Conservation (phyloP, 1,284 basidiomycete genomes). For the Irpex rosettiformis region DNA sequence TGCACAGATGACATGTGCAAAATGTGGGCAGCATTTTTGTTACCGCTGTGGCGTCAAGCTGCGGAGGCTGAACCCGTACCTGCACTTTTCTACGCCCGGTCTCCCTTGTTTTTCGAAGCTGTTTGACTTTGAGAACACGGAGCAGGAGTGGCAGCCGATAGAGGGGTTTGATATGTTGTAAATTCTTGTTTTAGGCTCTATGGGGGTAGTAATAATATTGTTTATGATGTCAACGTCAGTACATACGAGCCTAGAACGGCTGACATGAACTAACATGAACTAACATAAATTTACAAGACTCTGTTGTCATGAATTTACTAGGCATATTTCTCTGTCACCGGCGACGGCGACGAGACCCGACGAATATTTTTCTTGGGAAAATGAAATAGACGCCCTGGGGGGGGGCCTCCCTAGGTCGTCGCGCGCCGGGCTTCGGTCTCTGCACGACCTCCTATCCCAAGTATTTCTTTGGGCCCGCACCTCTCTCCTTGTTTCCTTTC, state of each 20-base stretch:
- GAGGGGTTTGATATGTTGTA: slow-evolving; percentile 38
- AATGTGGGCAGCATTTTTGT: slow-evolving; percentile 73
- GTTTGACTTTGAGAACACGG: slow-evolving; percentile 51
- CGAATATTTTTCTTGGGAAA: too few relatives aligned
- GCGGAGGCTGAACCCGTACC: slow-evolving; percentile 52
- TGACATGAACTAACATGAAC: too few relatives aligned
- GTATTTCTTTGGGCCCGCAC: slow-evolving; percentile 23
- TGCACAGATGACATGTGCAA: slow-evolving; percentile 68
- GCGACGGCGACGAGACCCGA: too few relatives aligned
- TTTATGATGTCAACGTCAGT: background rate
- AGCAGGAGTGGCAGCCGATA: slow-evolving; percentile 48
- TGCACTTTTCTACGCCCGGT: slow-evolving; percentile 62
- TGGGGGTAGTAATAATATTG: background rate
- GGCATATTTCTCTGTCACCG: too few relatives aligned
- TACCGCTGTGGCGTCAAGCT: slow-evolving; percentile 67
- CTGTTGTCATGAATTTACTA: too few relatives aligned
- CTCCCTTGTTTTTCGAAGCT: slow-evolving; percentile 58
- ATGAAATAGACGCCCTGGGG: background rate
- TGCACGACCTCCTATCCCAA: slow-evolving; percentile 23
- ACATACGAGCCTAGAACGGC: background rate
- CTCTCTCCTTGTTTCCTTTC: slow-evolving; percentile 29
- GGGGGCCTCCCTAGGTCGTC: background rate
- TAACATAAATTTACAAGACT: too few relatives aligned
- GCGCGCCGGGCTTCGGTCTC: slow-evolving; percentile 1
- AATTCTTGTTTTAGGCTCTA: background rate